These are phyloP conservation scores for Daldinia vernicosa DNA, from an alignment of 495 filamentous ascomycete genomes.

Conservation along the genomic window DNA sequence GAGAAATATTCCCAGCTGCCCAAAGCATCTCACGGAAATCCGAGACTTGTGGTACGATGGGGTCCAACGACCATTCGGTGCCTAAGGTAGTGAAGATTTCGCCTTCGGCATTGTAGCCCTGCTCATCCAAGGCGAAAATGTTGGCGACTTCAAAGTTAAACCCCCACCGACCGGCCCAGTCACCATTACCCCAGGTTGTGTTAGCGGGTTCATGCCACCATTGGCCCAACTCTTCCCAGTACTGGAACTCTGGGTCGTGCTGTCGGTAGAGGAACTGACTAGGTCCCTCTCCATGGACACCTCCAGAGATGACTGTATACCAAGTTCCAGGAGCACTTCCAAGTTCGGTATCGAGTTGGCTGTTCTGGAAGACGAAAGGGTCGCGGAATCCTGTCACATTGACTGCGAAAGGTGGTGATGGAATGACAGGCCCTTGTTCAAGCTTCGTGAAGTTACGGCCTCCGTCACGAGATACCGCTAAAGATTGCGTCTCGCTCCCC, in stretches of 20 bases:
- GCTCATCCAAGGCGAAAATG: slow-evolving; percentile 31
- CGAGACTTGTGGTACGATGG: slow-evolving; percentile 39
- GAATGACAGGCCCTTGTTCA: slow-evolving; percentile 43
- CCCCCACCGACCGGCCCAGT: slow-evolving; percentile 40
- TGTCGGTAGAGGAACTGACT: slow-evolving; percentile 48
- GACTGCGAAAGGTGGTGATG: slow-evolving; percentile 39
- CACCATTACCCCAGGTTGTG: slow-evolving; percentile 39
- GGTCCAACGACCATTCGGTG: slow-evolving; percentile 36
- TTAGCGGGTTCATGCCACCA: slow-evolving; percentile 43
- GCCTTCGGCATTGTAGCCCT: slow-evolving; percentile 36
- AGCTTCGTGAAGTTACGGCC: slow-evolving; percentile 47
- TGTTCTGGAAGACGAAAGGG: slow-evolving; percentile 46
- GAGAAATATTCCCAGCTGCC: slow-evolving; percentile 30
- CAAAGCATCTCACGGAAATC: slow-evolving; percentile 41
- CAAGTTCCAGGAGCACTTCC: slow-evolving; percentile 35
- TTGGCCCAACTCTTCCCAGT: slow-evolving; percentile 45
- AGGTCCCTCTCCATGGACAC: slow-evolving; percentile 41
- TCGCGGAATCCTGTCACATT: slow-evolving; percentile 48
- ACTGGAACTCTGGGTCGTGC: slow-evolving; percentile 43
- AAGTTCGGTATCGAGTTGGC: slow-evolving; percentile 39
- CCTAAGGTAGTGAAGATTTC: slow-evolving; percentile 40
- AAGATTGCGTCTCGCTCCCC: slow-evolving; percentile 49
- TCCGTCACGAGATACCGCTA: slow-evolving; percentile 47
- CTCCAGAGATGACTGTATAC: slow-evolving; percentile 46
- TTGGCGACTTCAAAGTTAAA: slow-evolving; percentile 40